Conservation (phyloP, 805 yeast species). For the Cyberlindnera mycetangii region DNA sequence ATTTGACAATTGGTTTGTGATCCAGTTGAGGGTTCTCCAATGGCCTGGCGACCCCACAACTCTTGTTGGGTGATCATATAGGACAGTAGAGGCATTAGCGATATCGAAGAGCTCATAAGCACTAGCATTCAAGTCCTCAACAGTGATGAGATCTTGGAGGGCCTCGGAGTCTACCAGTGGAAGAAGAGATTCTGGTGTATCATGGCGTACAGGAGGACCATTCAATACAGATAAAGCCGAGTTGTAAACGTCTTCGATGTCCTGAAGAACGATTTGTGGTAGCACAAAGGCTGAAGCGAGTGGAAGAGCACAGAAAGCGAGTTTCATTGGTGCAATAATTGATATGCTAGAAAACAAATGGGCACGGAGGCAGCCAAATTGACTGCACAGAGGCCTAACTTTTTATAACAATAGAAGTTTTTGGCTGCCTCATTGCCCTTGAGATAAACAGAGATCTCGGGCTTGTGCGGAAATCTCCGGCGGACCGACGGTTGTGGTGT, state of each 20-base stretch:
- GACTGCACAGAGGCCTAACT: too few relatives aligned
- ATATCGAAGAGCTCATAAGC: slow-evolving; percentile 62
- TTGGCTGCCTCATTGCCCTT: neutral
- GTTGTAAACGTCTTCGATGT: slow-evolving; percentile 3
- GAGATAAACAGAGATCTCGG: neutral
- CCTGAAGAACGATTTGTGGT: slow-evolving; percentile 2
- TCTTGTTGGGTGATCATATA: slow-evolving; percentile 85
- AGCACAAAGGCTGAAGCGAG: slow-evolving; percentile 5
- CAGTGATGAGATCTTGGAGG: slow-evolving; percentile 59
- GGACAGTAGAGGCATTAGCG: slow-evolving; percentile 54
- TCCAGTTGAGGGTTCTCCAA: slow-evolving; percentile 74
- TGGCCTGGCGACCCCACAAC: slow-evolving; percentile 93
- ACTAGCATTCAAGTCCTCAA: slow-evolving; percentile 55
- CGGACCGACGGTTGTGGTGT: neutral
- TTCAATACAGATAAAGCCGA: neutral
- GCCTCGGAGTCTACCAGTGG: slow-evolving; percentile 60
- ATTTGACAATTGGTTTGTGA: slow-evolving; percentile 52
- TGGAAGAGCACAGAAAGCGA: slow-evolving; percentile 1
- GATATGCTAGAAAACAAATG: neutral
- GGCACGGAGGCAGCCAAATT: too few relatives aligned
- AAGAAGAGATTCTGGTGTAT: slow-evolving; percentile 35
- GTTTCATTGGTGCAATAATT: neutral
- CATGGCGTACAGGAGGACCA: neutral
- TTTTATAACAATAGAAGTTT: too few relatives aligned
- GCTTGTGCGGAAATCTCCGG: neutral